Evolutionary conservation across 768 basidiomycete genomes (phyloP).

Genomic region (Tylopilus plumbeoviolaceoides): DNA sequence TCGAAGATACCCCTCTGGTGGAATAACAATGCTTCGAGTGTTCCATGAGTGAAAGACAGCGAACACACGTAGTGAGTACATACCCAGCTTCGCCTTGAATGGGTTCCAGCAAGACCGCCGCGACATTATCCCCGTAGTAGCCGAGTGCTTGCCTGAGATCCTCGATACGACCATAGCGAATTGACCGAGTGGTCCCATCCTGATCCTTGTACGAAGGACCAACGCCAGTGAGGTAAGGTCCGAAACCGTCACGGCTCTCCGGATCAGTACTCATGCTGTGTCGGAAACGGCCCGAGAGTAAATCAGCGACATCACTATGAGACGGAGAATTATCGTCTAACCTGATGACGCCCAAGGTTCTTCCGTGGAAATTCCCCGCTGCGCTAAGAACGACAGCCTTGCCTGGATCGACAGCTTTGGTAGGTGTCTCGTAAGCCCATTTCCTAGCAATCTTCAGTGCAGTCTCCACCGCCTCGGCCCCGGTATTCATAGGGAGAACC

Average conservation of each 20-base stretch:
- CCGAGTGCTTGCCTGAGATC: constrained; percentile 84
- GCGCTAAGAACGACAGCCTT: constrained; percentile 84
- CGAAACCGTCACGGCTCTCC: constrained; percentile 81
- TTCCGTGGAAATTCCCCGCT: constrained; percentile 92
- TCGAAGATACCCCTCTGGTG: constrained; percentile 80
- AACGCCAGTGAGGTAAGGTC: constrained; percentile 83
- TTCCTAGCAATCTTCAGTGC: constrained; percentile 93
- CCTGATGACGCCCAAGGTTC: constrained; percentile 88
- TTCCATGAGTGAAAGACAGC: background rate
- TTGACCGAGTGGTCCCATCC: constrained; percentile 44
- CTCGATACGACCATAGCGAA: constrained; percentile 79
- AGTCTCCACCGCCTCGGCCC: constrained; percentile 97
- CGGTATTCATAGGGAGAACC: constrained; percentile 98
- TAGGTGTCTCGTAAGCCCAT: constrained; percentile 93
- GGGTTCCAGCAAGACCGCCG: constrained; percentile 94
- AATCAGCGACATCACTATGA: constrained; percentile 1
- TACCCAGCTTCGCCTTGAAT: constrained; percentile 99
- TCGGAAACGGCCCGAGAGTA: constrained; percentile 12
- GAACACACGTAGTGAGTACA: constrained; percentile 24
- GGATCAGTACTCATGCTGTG: constrained; percentile 92
- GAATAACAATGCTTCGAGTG: constrained; percentile 76
- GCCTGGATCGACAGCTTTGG: constrained; percentile 46
- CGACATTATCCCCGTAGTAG: constrained; percentile 74
- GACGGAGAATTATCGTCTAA: constrained; percentile 24
- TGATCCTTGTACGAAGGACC: constrained; percentile 72